Evolutionary conservation across 2,329 filamentous ascomycete species (phyloP).

Genomic region (Fusarium compactum): DNA sequence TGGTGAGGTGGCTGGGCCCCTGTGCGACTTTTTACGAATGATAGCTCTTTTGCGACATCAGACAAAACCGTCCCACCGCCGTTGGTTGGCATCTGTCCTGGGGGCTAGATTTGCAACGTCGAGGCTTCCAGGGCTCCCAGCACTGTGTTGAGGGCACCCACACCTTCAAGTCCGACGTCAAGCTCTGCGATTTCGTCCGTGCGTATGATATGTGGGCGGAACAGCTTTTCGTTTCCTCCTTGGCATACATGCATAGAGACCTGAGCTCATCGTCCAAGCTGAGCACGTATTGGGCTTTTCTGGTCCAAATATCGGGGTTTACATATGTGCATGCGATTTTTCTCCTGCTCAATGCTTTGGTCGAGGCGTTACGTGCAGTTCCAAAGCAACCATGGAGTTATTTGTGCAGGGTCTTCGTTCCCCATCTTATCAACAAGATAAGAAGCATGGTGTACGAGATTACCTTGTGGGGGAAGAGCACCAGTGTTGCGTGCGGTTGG

Average conservation of each 20-base stretch:
- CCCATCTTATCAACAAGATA: slow-evolving; percentile 11
- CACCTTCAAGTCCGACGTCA: slow-evolving; percentile 38
- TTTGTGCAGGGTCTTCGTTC: background rate
- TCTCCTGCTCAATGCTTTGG: background rate
- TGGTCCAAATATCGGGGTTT: background rate
- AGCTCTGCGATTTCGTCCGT: slow-evolving; percentile 38
- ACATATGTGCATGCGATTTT: background rate
- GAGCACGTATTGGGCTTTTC: background rate
- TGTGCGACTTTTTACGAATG: slow-evolving; percentile 42
- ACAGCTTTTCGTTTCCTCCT: slow-evolving; percentile 43
- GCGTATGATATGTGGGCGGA: slow-evolving; percentile 38
- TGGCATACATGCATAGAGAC: slow-evolving; percentile 39
- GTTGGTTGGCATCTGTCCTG: slow-evolving; percentile 28
- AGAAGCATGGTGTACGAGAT: slow-evolving; percentile 24
- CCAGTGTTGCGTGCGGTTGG: slow-evolving; percentile 32
- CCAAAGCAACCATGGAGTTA: background rate
- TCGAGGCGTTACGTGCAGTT: background rate
- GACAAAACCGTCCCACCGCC: slow-evolving; percentile 38
- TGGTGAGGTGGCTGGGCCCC: slow-evolving; percentile 44
- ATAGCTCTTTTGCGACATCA: slow-evolving; percentile 40
- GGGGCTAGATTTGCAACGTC: slow-evolving; percentile 23
- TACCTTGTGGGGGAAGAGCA: slow-evolving; percentile 29
- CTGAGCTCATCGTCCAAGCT: slow-evolving; percentile 7
- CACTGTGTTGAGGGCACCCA: slow-evolving; percentile 37
- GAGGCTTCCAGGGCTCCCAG: slow-evolving; percentile 31